Evolutionary conservation across 768 basidiomycete species (phyloP).

Genomic region (Sporobolomyces phaffii): DNA sequence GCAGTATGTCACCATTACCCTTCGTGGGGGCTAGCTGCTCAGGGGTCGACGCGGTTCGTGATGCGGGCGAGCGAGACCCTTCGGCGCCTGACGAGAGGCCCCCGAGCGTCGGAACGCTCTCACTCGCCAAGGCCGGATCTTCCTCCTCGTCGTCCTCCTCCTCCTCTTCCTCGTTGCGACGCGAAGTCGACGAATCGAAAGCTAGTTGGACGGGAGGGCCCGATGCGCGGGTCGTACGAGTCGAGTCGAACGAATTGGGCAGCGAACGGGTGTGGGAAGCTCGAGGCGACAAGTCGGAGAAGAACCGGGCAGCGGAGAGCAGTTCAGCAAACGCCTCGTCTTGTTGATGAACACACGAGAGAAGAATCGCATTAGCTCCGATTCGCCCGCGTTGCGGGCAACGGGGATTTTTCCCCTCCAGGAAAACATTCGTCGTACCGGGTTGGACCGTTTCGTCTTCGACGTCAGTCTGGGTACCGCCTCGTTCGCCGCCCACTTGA

Average conservation of each 20-base stretch:
- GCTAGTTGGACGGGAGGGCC: not conserved
- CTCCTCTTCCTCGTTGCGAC: slow-evolving; percentile 74
- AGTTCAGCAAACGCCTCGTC: slow-evolving; percentile 46
- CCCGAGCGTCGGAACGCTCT: slow-evolving; percentile 21
- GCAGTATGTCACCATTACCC: too few species aligned
- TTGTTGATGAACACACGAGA: too few species aligned
- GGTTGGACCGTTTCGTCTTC: not conserved
- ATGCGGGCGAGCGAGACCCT: not conserved
- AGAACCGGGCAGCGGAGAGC: slow-evolving; percentile 70
- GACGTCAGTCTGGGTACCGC: not conserved
- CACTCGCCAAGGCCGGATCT: slow-evolving; percentile 18
- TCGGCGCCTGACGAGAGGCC: slow-evolving; percentile 5
- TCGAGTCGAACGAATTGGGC: slow-evolving; percentile 5
- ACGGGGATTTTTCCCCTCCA: too few species aligned
- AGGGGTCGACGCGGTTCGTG: too few species aligned
- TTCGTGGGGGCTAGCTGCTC: too few species aligned
- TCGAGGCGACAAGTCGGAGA: slow-evolving; percentile 71
- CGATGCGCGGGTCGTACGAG: not conserved
- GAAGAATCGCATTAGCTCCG: too few species aligned
- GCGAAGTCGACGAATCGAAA: too few species aligned
- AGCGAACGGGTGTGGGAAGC: slow-evolving; percentile 52
- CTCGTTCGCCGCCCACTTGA: not conserved
- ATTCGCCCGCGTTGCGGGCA: too few species aligned
- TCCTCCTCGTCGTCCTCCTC: slow-evolving; percentile 83
- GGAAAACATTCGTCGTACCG: not conserved